Evolutionary conservation across 179 eudicot genomes (phyloP).

Genomic region (Silene coronaria): DNA sequence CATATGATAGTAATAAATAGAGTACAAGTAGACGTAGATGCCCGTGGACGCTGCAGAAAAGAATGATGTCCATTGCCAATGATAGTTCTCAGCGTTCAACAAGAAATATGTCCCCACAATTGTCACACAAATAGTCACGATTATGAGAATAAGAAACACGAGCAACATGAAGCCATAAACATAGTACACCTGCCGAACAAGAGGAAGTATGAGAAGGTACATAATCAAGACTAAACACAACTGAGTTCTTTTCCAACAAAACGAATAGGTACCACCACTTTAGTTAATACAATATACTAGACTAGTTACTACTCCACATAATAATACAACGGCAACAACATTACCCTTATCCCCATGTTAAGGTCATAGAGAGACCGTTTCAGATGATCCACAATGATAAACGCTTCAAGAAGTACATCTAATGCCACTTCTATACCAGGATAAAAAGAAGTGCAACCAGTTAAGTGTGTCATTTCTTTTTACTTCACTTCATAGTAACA

Average conservation of each 20-base stretch:
- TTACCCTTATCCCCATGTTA: too few relatives aligned
- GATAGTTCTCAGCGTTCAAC: conserved; percentile 96
- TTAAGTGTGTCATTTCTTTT: too few relatives aligned
- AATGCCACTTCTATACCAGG: too few relatives aligned
- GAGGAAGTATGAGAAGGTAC: conserved; percentile 11
- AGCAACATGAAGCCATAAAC: conserved; percentile 98
- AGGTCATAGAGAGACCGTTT: too few relatives aligned
- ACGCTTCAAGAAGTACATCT: too few relatives aligned
- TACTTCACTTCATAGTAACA: too few relatives aligned
- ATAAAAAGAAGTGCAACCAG: too few relatives aligned
- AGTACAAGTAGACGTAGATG: conserved; percentile 78
- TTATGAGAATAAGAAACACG: conserved; percentile 75
- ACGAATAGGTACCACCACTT: not conserved
- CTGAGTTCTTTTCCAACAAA: not conserved
- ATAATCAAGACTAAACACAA: not conserved
- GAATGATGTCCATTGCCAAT: conserved; percentile 99
- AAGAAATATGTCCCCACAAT: conserved; percentile 95
- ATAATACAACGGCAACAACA: too few relatives aligned
- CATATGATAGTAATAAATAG: conserved; percentile 72
- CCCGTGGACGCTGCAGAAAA: conserved; percentile 93
- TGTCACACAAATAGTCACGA: conserved; percentile 89
- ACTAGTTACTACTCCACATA: too few relatives aligned
- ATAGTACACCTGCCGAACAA: conserved; percentile 66
- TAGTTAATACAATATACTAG: not conserved
- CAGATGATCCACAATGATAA: too few relatives aligned